Percentiles rank a stretch among this genome's conserved stretches.
Evolutionary conservation across 192 early-diverging fungal species (phyloP).

Genomic region (Phlyctochytrium planicorne): DNA sequence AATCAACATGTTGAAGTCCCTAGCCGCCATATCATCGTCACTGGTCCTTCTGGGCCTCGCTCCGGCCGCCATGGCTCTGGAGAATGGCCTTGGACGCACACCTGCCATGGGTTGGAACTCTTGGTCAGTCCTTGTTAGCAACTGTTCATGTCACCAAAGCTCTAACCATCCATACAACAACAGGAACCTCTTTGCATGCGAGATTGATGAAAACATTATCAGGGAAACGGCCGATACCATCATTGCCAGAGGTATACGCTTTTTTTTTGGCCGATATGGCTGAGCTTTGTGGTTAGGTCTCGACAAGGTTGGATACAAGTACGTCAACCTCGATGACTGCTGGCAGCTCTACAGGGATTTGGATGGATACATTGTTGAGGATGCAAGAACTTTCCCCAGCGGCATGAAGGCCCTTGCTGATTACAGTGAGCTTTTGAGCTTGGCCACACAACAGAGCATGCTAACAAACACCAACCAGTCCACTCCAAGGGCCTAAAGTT

Average conservation of each 20-base stretch:
- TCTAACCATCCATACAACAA: constrained; percentile 56
- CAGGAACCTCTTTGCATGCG: constrained; percentile 55
- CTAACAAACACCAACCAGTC: too few species aligned
- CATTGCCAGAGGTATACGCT: not conserved
- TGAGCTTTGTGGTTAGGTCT: constrained; percentile 24
- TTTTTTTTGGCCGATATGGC: not conserved
- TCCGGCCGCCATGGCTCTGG: constrained; percentile 5
- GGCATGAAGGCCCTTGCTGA: constrained; percentile 51
- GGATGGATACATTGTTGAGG: constrained; percentile 29
- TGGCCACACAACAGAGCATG: too few species aligned
- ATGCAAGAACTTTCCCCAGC: constrained; percentile 47
- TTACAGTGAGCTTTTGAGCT: constrained; percentile 26
- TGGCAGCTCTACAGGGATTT: constrained; percentile 48
- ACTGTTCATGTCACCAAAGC: not conserved
- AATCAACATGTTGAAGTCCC: too few species aligned
- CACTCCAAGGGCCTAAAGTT: constrained; percentile 46
- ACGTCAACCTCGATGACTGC: constrained; percentile 61
- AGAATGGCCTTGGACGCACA: constrained; percentile 28
- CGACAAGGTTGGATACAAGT: constrained; percentile 49
- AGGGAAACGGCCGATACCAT: not conserved
- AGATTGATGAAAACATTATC: constrained; percentile 40
- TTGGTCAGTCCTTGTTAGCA: not conserved
- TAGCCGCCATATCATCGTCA: too few species aligned
- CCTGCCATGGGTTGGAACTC: not conserved
- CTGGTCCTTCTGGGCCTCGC: too few species aligned